A percentile compares a stretch with the other conserved stretches of the same genome.
These are phyloP conservation scores for Nyctanthes arbortristis DNA, from an alignment of 257 asterid genomes.

Conservation along the genomic window DNA sequence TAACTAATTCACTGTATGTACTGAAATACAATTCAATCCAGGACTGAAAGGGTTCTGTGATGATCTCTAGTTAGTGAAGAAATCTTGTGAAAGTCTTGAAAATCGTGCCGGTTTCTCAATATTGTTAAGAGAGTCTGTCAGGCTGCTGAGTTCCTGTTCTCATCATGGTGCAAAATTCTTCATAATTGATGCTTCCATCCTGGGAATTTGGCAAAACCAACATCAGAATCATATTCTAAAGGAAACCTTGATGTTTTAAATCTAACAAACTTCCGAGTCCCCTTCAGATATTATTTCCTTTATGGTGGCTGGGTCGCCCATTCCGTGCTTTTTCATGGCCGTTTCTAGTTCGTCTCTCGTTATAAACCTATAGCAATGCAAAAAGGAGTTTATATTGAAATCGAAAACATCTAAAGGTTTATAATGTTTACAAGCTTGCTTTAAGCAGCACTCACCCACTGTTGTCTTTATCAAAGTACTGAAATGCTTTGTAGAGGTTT, in stretches of 20 bases:
- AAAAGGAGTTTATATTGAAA: slow-evolving; percentile 8
- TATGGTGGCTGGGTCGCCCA: slow-evolving; percentile 65
- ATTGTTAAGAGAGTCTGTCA: slow-evolving; percentile 44
- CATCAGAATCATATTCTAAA: not conserved
- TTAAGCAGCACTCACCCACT: slow-evolving; percentile 60
- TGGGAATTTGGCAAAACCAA: slow-evolving; percentile 25
- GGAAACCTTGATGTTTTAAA: not conserved
- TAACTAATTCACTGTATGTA: not conserved
- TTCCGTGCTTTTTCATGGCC: slow-evolving; percentile 80
- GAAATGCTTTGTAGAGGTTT: slow-evolving; percentile 74
- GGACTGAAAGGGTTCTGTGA: no score
- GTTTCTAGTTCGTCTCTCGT: slow-evolving; percentile 81
- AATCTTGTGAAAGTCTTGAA: not conserved
- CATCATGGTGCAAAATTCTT: slow-evolving; percentile 90
- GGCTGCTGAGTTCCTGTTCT: slow-evolving; percentile 69
- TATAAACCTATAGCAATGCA: slow-evolving; percentile 46
- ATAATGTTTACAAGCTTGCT: not conserved
- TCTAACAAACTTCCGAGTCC: slow-evolving; percentile 55
- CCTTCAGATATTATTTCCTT: slow-evolving; percentile 84
- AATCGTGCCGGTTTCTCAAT: not conserved
- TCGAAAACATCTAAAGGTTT: not conserved
- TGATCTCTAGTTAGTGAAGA: not conserved
- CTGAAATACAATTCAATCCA: not conserved
- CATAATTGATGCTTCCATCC: slow-evolving; percentile 90
- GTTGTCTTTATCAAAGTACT: slow-evolving; percentile 72